These are phyloP conservation scores for Dictyostelium citrinum DNA, from an alignment of 78 protist genomes.

Conservation along the genomic window DNA sequence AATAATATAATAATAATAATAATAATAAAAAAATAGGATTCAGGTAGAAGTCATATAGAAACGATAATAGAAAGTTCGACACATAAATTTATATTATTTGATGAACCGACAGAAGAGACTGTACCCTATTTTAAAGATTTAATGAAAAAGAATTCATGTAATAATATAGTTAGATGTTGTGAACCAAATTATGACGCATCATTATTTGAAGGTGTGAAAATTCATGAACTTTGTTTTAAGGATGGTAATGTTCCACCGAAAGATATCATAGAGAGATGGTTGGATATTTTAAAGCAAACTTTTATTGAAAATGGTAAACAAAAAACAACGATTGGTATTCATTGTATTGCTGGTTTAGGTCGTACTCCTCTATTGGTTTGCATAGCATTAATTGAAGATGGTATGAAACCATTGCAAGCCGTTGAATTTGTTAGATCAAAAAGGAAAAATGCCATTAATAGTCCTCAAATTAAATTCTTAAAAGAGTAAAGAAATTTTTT, in stretches of 20 bases:
- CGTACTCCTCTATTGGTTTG: slow-evolving; percentile 85
- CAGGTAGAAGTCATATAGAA: slow-evolving; percentile 13
- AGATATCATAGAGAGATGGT: background rate
- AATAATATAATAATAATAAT: background rate
- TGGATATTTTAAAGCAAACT: background rate
- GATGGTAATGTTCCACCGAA: background rate
- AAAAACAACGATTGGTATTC: slow-evolving; percentile 67
- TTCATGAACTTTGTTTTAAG: background rate
- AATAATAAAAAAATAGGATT: background rate
- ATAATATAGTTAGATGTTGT: slow-evolving; percentile 1
- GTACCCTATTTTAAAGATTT: background rate
- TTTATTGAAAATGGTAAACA: background rate
- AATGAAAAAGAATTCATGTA: slow-evolving; percentile 3
- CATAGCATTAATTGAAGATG: slow-evolving; percentile 81
- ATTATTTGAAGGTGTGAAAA: background rate
- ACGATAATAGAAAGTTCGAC: background rate
- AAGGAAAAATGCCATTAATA: slow-evolving; percentile 82
- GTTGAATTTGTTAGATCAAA: slow-evolving; percentile 41
- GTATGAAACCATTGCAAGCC: slow-evolving; percentile 52
- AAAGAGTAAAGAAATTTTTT: slow-evolving; percentile 5
- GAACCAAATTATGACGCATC: slow-evolving; percentile 26
- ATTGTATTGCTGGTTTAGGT: slow-evolving; percentile 85
- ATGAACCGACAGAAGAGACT: slow-evolving; percentile 9
- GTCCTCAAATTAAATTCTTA: slow-evolving; percentile 65
- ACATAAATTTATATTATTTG: slow-evolving; percentile 26